Evolutionary conservation across 2,329 filamentous ascomycete species (phyloP).

Genomic region (Colletotrichum lindemuthianum): DNA sequence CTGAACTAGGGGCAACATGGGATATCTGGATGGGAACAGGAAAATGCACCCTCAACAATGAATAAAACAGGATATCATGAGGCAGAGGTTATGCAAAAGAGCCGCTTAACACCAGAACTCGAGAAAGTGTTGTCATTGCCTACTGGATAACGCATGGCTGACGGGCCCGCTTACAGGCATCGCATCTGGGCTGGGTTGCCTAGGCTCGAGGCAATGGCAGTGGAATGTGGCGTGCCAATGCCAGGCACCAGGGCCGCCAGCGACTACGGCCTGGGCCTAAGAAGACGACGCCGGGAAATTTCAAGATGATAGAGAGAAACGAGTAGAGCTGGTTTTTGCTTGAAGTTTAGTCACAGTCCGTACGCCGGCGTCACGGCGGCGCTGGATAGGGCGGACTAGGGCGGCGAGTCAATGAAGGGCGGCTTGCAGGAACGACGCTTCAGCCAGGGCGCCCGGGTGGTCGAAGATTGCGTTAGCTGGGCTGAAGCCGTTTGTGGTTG

Average conservation of each 20-base stretch:
- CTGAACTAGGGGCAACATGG: constrained; percentile 63
- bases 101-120: constrained; percentile 27
- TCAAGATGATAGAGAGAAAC: too few species aligned
- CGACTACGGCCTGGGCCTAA: constrained; percentile 21
- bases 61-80: constrained; percentile 21
- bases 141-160: constrained; percentile 55
- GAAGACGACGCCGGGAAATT: background rate
- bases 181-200: constrained; percentile 51
- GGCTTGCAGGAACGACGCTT: too few species aligned
- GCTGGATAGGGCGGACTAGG: too few species aligned
- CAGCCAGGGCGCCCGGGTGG: too few species aligned
- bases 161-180: constrained; percentile 51
- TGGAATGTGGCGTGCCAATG: constrained; percentile 22
- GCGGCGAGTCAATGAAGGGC: too few species aligned
- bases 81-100: constrained; percentile 41
- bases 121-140: constrained; percentile 51
- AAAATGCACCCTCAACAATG: constrained; percentile 23
- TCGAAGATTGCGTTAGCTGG: too few species aligned
- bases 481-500: too few species aligned
- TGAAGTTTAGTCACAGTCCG: too few species aligned
- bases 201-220: constrained; percentile 33
- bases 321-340: too few species aligned
- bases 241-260: constrained; percentile 34
- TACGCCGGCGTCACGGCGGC: too few species aligned
- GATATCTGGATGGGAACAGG: constrained; percentile 14